Evolutionary conservation across 768 basidiomycete genomes (phyloP), one percentile per base, ranked within the genome.

Genomic region (Hygrophorus russula): DNA sequence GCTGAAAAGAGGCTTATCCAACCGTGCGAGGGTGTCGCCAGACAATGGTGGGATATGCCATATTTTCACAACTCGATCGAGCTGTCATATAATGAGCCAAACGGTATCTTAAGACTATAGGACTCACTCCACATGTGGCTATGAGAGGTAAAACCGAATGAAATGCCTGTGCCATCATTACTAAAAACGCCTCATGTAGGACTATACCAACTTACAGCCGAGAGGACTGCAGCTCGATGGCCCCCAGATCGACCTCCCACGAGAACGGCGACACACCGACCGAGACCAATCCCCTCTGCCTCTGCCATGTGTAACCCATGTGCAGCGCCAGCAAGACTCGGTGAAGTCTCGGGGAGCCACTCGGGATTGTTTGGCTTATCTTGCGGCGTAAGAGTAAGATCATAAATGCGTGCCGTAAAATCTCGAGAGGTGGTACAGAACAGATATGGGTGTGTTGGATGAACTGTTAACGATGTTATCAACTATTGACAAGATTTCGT

Each of bases 1-100:
- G 50, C 78, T 81, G 54, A 86, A 87, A 2, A 89, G 55, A 0
- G 86, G 84, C 47, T 86, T 87, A 47, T 88, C 84, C 56, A 81
- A 78, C 28, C 82, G 68, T 38, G 65, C 61, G 39, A 78, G 60
- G 8, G 46, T 47, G n/a, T 65, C 57, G 2, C 48, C 42, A 14
- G 63, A 55, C 28, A 58, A 62, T 2, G 57, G 59, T 18, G 73
- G 69, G 14, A 81, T 59, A 36, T 68, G 63, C 86, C 86, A 89
- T 5, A 89, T 83, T 58, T 87, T 87, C 28, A 86, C 73, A 2
- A 68, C 62, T 46, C 82, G 72, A 49, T 89, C 86, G 50, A 85
- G 65, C 85, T 88, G 42, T 11, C 44, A 28, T 12, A 2, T n/a
- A 14, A 8, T 35, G 13, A 11, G 14, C 24, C 11, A 20, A 19